Conservation (phyloP, 2,329 filamentous ascomycete species). For the Hypoxylon rubiginosum region DNA sequence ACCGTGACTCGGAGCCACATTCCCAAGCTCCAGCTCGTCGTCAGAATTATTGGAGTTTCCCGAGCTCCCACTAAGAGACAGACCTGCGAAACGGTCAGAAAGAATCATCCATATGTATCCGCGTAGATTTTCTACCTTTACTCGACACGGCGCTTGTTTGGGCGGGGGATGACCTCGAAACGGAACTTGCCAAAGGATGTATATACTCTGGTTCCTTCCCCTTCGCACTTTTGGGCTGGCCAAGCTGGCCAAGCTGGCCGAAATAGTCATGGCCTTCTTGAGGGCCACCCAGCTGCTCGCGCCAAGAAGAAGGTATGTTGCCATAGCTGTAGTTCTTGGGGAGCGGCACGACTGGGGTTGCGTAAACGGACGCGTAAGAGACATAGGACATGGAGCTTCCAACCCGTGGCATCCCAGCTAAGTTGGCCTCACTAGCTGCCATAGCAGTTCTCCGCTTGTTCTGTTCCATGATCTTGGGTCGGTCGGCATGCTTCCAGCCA, state of each 20-base stretch:
- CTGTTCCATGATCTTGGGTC: slow-evolving; percentile 63
- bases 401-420: slow-evolving; percentile 57
- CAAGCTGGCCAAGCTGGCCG: too few relatives aligned
- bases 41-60: slow-evolving; percentile 42
- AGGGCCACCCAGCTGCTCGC: slow-evolving; percentile 38
- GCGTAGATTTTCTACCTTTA: slow-evolving; percentile 40
- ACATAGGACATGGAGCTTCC: slow-evolving; percentile 63
- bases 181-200: slow-evolving; percentile 32
- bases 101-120: slow-evolving; percentile 20
- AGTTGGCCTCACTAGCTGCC: slow-evolving; percentile 55
- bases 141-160: slow-evolving; percentile 38
- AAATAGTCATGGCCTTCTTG: slow-evolving; percentile 41
- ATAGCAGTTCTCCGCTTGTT: slow-evolving; percentile 65
- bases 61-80: slow-evolving; percentile 28
- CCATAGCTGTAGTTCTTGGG: slow-evolving; percentile 61
- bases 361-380: slow-evolving; percentile 60
- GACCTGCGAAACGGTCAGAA: slow-evolving; percentile 31
- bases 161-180: slow-evolving; percentile 36
- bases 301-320: slow-evolving; percentile 52
- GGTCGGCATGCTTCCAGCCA: slow-evolving; percentile 63
- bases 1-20: slow-evolving; percentile 27
- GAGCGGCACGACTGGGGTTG: slow-evolving; percentile 56
- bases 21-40: slow-evolving; percentile 44
- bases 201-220: slow-evolving; percentile 47
- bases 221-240: slow-evolving; percentile 39